Evolutionary conservation across 495 filamentous ascomycete genomes (phyloP), one percentile per base, ranked within the genome.

Genomic region (Podospora conica): DNA sequence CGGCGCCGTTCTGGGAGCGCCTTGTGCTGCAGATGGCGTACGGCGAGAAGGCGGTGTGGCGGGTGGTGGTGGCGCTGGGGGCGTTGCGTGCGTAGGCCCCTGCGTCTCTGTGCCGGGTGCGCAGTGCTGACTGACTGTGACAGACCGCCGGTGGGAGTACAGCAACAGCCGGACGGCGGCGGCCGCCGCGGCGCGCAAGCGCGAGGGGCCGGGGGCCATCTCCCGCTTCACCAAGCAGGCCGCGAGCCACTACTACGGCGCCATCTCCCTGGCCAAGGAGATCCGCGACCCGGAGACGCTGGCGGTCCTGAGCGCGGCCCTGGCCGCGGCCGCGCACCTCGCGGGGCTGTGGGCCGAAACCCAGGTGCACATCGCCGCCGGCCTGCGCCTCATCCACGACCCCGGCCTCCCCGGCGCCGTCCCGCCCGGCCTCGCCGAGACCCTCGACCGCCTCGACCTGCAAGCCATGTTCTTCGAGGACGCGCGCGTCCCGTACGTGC

Each of bases 1-100:
- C 69, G 18, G 33, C 66, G 6, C 57, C 29, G 20, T 87, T 88
- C 72, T 88, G 85, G 85, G 70, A 75, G 61, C 75, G 71, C 8
- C 66, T 79, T 11, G 77, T 88, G 6, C 80, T 83, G 22, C 83
- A 84, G 69, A 71, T 82, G 9, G 80, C 80, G 24, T 81, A 80
- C 23, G 72, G 66, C 58, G 83, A 87, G 65, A 80, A 83, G 0
- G 82, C 84, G 0, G 76, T 85, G 1, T 84, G 83, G 77, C 80
- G 83, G 68, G 83, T 81, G 5, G 82, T 85, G 65, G 82, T 68
- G 70, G 84, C 74, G 57, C 78, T 66, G 27, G 74, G 76, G 56
- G 75, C 73, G 7, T 65, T 78, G 58, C 76, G 55, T 57, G 10
- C 7, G 55, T 27, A 4, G 23, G 9, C 2, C 20, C 21, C 20